phyloP scores from a whole-genome alignment of 2,329 filamentous ascomycete genomes.

The Dactylonectria estremocensis region DNA sequence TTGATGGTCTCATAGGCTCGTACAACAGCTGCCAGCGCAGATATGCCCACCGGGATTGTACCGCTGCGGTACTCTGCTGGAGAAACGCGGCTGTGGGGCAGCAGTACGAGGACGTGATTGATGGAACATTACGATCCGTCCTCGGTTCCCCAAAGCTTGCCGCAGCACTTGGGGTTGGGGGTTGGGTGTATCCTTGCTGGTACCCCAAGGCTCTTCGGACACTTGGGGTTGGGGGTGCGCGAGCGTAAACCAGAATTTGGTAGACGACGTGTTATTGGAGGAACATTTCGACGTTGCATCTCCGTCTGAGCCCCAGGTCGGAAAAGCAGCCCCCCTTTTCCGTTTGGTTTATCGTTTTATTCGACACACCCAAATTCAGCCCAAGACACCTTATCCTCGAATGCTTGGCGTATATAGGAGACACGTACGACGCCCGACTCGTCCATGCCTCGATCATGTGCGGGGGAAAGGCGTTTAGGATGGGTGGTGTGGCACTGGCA shows the following conservation, averaged over 20 bases:
- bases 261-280: not conserved
- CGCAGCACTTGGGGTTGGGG: not conserved
- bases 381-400: not conserved
- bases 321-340: not conserved
- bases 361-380: not conserved
- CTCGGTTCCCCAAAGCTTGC: not conserved
- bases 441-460: too few species aligned
- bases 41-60: not conserved
- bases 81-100: not conserved
- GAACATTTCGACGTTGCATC: not conserved
- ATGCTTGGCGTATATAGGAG: not conserved
- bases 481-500: too few species aligned
- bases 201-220: too few species aligned
- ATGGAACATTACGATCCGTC: not conserved
- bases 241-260: not conserved
- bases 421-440: not conserved
- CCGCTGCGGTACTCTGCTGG: too few species aligned
- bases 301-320: not conserved
- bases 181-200: not conserved
- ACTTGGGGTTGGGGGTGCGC: too few species aligned
- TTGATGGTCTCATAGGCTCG: not conserved
- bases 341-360: not conserved
- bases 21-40: not conserved
- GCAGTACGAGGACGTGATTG: not conserved
- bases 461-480: too few species aligned